Evolutionary conservation across 371 early-diverging fungal species (phyloP), one percentile per base, ranked within the genome.

Genomic region (Dentiscutata heterogama): DNA sequence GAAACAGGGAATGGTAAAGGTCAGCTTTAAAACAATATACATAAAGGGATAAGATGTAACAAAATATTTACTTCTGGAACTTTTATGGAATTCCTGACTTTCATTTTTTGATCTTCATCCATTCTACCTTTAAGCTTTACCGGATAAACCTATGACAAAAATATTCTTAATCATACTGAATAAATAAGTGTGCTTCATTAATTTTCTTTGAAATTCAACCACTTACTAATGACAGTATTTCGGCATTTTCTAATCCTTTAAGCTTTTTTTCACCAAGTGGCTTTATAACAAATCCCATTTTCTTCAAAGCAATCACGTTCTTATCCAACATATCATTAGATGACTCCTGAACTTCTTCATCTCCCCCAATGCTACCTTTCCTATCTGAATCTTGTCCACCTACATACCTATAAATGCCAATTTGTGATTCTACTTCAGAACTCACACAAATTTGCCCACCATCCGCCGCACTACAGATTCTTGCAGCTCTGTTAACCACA

Each of bases 191-290:
- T 22, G 20, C n/a, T 18, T 8, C 11, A 61, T 61, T 1, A 25
- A 60, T 25, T 22, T 58, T 7, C 7, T 42, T 16, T 46, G 8
- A 39, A 29, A 51, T 67, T 16, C 16, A 51, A 77, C 88, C 79
- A 42, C 91, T 90, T 42, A 97, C 92, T 81, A 94, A 83, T 53
- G 92, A 93, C n/a, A 97, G 86, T 83, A 92, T 89, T 84, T 97
- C 98, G 1, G 97, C 94, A 1, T 94, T 95, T 85, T 97, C 97
- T 31, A 97, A 84, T 0, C 97, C 97, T 86, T 96, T 97, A 22
- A 97, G 88, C 73, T 94, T 93, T 25, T 89, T 89, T 83, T 95
- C 96, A 6, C 97, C 97, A 18, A 97, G 88, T 50, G 91, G 92
- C 81, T 94, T 90, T 4, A 94, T 85, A 61, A 91, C 87, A 58